Base-by-base conservation (phyloP, 2,329 filamentous ascomycete genomes). In the Cladorrhinum sp. region DNA sequence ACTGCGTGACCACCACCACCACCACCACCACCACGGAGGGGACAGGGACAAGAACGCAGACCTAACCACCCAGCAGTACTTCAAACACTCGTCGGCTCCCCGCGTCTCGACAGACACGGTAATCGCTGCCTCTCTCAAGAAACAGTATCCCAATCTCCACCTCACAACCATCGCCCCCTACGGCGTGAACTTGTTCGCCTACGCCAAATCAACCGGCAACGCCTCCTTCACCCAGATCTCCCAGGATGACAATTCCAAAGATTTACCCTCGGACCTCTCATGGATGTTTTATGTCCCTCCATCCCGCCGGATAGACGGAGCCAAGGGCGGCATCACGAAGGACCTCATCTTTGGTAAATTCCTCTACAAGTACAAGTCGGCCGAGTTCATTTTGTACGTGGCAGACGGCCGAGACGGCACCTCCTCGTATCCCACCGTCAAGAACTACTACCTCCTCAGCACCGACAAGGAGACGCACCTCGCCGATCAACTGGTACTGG, bases 401-500 rank as follows among this genome's bases (percentile, higher is more conserved):
- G 71, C 74, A 50, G 73, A 77, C 50, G 74, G 76, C 23, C 74
- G 77, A 32, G 77, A 81, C 52, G 78, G 77, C 1, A 51, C 50
- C 2, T 29, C 53, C 5, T 62, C 66, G 1, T 79, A 74, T 60
- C 70, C 73, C 0, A 16, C 53, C 0, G 29, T 70, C 3, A 64
- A 62, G 16, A 77, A 77, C 65, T 74, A 70, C 61, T 81, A 77
- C 63, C 63, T 81, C 22, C 70, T 81, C 1, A 67, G 73, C 1
- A 56, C 71, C 1, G 67, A 74, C 38, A 22, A 16, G 9, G 53
- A 56, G 12, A 68, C 67, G 27, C 52, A 58, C 50, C 67, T 70
- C 29, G 72, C 74, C 2, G 80, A 88, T 61, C 75, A 77, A 2
- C 74, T 90, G 45, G 72, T 89, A 27, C 74, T 81, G 7, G 80